Evolutionary conservation across 352 stramenopile species (phyloP).

Genomic region (Phytopythium oedochilum): DNA sequence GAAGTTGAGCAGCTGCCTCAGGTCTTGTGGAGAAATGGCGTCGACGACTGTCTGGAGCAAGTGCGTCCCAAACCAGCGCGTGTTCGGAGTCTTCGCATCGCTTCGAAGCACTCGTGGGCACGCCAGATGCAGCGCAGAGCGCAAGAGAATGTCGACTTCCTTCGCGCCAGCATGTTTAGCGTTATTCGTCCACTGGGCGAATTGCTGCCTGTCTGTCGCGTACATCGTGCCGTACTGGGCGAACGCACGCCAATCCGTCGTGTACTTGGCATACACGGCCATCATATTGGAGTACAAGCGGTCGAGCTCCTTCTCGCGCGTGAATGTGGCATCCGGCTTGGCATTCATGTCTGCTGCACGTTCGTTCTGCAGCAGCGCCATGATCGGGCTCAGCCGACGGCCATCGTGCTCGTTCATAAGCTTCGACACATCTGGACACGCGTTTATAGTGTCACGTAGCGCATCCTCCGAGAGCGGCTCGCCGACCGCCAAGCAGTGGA

Average conservation of each 20-base stretch:
- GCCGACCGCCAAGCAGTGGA: constrained; percentile 21
- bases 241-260: constrained; percentile 26
- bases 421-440: constrained; percentile 20
- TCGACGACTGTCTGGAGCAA: constrained; percentile 40
- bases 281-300: constrained; percentile 36
- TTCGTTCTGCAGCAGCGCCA: constrained; percentile 34
- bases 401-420: constrained; percentile 47
- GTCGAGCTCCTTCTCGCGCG: constrained; percentile 22
- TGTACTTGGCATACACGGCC: constrained; percentile 40
- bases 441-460: not conserved
- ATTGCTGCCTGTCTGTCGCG: constrained; percentile 2
- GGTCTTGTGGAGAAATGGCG: not conserved
- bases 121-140: constrained; percentile 44
- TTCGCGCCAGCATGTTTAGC: not conserved
- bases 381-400: constrained; percentile 29
- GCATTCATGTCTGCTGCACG: too few species aligned
- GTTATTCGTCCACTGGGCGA: not conserved
- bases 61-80: constrained; percentile 44
- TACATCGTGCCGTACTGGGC: constrained; percentile 18
- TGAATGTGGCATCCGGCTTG: constrained; percentile 9
- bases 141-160: constrained; percentile 28
- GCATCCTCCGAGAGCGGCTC: not conserved
- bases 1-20: constrained; percentile 40
- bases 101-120: constrained; percentile 29
- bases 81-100: constrained; percentile 15